Evolutionary conservation across 2,329 filamentous ascomycete species (phyloP), one percentile per base, ranked within the genome.

Genomic region (Drechmeria coniospora): DNA sequence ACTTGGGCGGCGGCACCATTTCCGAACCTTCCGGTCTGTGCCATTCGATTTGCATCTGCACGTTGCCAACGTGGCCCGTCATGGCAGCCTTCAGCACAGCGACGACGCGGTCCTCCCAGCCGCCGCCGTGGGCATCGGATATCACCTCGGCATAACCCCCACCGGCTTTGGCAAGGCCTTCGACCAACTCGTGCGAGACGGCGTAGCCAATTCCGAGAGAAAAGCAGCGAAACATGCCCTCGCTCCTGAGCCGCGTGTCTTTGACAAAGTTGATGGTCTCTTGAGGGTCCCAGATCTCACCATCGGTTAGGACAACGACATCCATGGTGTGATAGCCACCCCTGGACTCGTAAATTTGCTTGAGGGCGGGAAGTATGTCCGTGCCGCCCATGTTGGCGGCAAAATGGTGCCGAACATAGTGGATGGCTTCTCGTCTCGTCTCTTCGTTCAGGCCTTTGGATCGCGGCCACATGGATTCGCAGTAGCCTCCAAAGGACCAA

Each of bases 111-210:
- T 25, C 22, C 17, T 32, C 32, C 30, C 25, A 32, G 23, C 22
- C 29, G 21, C 20, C 21, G 14, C 18, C 21, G 8, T 12, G 20
- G 15, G 17, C 27, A 14, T 23, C 16, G 17, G 22, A 19, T 7
- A 29, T 29, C 8, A 49, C 37, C 23, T 50, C 47, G 4, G 59
- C 54, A 31, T 66, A 69, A 1, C 70, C 70, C 28, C 67, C 64
- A 0, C 69, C 71, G 9, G 62, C 59, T 27, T 60, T 56, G 12
- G 69, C 68, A 31, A 74, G 54, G 1, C 69, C 69, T 39, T 74
- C 63, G 8, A 74, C 60, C 3, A 75, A 48, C 2, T 65, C 56
- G 38, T 68, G 61, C 1, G 67, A 73, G 7, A 65, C 66, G 5
- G 49, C 52, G 16, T 50, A 38, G 0, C 69, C 70, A 27, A 75